These are phyloP conservation scores for Apiotrichum sp. DNA, from an alignment of 1,284 basidiomycete genomes.

Conservation along the genomic window DNA sequence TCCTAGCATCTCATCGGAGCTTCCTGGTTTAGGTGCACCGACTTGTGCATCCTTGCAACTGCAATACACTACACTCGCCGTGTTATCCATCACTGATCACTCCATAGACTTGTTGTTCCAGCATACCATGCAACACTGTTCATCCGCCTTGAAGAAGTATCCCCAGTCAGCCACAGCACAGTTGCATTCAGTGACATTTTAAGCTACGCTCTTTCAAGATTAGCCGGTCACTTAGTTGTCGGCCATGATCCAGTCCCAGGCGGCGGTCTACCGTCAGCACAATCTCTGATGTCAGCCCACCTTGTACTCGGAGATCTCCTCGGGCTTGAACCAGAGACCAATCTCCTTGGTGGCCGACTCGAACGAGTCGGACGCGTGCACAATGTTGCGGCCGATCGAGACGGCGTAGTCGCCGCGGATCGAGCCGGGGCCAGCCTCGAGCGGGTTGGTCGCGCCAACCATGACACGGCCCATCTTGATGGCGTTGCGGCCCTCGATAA, in stretches of 20 bases:
- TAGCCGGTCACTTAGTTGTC: conserved; percentile 13
- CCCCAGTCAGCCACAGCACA: too few species aligned
- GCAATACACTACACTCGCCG: too few species aligned
- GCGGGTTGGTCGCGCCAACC: conserved; percentile 45
- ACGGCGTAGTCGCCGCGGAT: conserved; percentile 44
- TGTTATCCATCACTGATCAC: background rate
- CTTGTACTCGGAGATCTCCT: conserved; percentile 47
- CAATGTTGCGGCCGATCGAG: conserved; percentile 27
- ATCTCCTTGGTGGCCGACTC: conserved; percentile 51
- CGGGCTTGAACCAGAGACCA: conserved; percentile 49
- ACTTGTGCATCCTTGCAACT: too few species aligned
- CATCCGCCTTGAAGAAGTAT: background rate
- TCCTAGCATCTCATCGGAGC: too few species aligned
- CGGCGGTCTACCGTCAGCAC: background rate
- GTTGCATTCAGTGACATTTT: too few species aligned
- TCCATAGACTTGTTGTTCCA: conserved; percentile 3
- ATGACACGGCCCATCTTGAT: conserved; percentile 43
- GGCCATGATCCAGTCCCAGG: conserved; percentile 17
- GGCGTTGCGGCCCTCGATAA: conserved; percentile 44
- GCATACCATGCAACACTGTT: background rate
- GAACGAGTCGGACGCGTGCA: conserved; percentile 47
- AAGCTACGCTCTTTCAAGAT: background rate
- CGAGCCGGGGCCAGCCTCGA: conserved; percentile 33
- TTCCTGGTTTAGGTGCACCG: too few species aligned
- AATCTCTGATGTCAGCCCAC: conserved; percentile 6